Conservation (phyloP, 352 stramenopile genomes). For the Elongisporangium undulatum region DNA sequence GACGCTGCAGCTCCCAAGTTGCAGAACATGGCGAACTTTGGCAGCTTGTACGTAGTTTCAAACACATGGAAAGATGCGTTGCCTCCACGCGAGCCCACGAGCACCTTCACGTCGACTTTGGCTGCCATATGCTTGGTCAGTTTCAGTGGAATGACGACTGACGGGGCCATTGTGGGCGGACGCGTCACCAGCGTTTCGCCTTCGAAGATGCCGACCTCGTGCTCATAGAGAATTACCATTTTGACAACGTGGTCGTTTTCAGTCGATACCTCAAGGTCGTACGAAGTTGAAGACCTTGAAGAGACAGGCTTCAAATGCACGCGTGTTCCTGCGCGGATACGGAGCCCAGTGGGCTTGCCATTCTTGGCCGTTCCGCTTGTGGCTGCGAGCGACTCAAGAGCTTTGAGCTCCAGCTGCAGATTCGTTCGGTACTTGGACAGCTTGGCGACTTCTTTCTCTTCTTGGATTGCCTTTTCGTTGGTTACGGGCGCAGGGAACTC, state of each 20-base stretch:
- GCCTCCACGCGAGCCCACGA: constrained; percentile 80
- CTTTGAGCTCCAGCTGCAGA: constrained; percentile 74
- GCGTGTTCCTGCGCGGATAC: constrained; percentile 51
- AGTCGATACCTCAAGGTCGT: constrained; percentile 82
- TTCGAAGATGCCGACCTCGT: constrained; percentile 86
- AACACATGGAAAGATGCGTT: constrained; percentile 85
- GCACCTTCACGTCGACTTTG: constrained; percentile 63
- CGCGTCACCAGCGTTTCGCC: constrained; percentile 74
- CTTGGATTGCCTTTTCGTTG: constrained; percentile 38
- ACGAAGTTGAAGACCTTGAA: constrained; percentile 41
- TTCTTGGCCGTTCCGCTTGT: constrained; percentile 19
- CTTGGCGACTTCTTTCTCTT: constrained; percentile 78
- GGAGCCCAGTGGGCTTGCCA: constrained; percentile 26
- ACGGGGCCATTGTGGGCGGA: constrained; percentile 34
- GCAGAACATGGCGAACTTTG: constrained; percentile 86
- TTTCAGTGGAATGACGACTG: constrained; percentile 47
- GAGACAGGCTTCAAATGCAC: constrained; percentile 53
- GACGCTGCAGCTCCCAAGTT: constrained; percentile 29
- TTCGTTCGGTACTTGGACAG: constrained; percentile 77
- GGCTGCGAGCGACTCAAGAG: constrained; percentile 47
- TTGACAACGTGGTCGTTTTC: constrained; percentile 87
- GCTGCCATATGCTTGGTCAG: constrained; percentile 65
- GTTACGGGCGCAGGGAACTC: constrained; percentile 25
- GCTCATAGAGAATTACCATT: constrained; percentile 84
- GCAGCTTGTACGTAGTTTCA: constrained; percentile 67